Conservation (phyloP, 2,329 filamentous ascomycete genomes). For the Exophiala mesophila region DNA sequence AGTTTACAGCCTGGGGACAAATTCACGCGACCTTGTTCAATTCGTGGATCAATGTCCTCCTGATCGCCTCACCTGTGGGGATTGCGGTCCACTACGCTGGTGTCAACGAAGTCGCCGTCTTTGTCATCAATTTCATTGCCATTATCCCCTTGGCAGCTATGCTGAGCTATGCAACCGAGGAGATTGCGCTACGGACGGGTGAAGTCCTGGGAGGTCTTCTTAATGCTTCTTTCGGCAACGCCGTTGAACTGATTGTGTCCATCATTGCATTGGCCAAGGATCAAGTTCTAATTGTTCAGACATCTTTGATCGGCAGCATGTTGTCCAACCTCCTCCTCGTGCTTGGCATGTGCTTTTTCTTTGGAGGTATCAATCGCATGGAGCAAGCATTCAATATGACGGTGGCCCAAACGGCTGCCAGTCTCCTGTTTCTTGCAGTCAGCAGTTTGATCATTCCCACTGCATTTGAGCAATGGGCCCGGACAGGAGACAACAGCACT, state of each 20-base stretch:
- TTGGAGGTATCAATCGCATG: constrained; percentile 69
- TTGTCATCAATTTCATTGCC: constrained; percentile 88
- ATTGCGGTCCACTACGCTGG: constrained; percentile 59
- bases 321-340: constrained; percentile 85
- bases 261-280: constrained; percentile 72
- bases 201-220: constrained; percentile 84
- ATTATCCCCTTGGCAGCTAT: constrained; percentile 86
- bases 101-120: constrained; percentile 60
- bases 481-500: constrained; percentile 26
- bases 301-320: constrained; percentile 86
- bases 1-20: constrained; percentile 60
- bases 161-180: constrained; percentile 83
- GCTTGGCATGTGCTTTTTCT: constrained; percentile 89
- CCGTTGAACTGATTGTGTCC: constrained; percentile 82
- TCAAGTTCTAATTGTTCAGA: constrained; percentile 82
- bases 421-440: constrained; percentile 72
- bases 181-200: constrained; percentile 71
- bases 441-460: constrained; percentile 84
- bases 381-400: constrained; percentile 91
- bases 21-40: constrained; percentile 69
- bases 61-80: constrained; percentile 50
- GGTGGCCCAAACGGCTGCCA: constrained; percentile 83
- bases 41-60: constrained; percentile 80
- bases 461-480: constrained; percentile 64
- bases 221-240: constrained; percentile 89